Evolutionary conservation across 2,329 filamentous ascomycete genomes (phyloP).

Genomic region (Paecilomyces dactylethromorphus): DNA sequence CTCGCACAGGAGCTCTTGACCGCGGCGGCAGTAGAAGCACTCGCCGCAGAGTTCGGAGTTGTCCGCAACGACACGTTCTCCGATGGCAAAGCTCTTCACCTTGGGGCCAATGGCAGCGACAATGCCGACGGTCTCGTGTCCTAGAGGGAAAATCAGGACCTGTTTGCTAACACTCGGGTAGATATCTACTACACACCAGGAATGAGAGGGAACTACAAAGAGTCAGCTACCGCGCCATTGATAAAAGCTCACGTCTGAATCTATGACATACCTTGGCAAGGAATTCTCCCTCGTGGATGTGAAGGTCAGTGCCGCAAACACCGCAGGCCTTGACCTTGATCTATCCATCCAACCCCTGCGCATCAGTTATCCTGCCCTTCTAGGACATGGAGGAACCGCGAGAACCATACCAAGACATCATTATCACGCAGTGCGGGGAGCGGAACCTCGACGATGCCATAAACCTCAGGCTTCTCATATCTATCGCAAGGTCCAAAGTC

Average conservation of each 20-base stretch:
- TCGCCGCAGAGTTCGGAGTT: slow-evolving; percentile 58
- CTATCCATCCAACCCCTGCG: slow-evolving; percentile 20
- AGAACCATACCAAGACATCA: slow-evolving; percentile 46
- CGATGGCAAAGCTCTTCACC: slow-evolving; percentile 55
- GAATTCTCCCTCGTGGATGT: slow-evolving; percentile 61
- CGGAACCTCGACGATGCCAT: slow-evolving; percentile 55
- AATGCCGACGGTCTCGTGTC: slow-evolving; percentile 62
- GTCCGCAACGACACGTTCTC: slow-evolving; percentile 56
- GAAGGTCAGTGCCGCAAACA: slow-evolving; percentile 53
- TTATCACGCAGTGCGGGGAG: slow-evolving; percentile 55
- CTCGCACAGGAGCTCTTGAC: slow-evolving; percentile 62
- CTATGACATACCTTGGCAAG: slow-evolving; percentile 41
- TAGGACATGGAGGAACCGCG: background rate
- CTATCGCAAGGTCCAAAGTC: slow-evolving; percentile 15
- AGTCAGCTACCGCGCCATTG: background rate
- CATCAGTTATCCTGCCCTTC: background rate
- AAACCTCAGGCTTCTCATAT: slow-evolving; percentile 58
- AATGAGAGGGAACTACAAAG: slow-evolving; percentile 54
- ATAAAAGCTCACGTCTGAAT: background rate
- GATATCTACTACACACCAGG: slow-evolving; percentile 36
- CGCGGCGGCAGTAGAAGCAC: slow-evolving; percentile 68
- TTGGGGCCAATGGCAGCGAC: slow-evolving; percentile 54
- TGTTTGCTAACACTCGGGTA: slow-evolving; percentile 3
- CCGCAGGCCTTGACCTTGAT: slow-evolving; percentile 63
- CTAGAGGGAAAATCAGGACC: slow-evolving; percentile 20